phyloP scores from a whole-genome alignment of 2,329 filamentous ascomycete species.

The Penicillium sp. region DNA sequence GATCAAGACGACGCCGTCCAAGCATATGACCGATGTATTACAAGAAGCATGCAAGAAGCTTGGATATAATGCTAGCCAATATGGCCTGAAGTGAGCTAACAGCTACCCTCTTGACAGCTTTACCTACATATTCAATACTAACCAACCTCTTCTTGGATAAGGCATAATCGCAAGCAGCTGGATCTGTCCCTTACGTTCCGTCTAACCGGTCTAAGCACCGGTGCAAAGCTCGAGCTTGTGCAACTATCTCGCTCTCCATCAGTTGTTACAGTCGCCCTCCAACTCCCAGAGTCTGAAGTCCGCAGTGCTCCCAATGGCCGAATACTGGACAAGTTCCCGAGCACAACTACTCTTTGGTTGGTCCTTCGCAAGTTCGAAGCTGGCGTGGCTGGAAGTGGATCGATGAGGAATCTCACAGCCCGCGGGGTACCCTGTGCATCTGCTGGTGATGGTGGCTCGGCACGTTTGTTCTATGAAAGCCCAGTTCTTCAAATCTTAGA shows the following conservation, averaged over 20 bases:
- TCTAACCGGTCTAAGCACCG: conserved; percentile 77
- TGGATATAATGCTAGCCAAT: conserved; percentile 71
- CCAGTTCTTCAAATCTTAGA: conserved; percentile 85
- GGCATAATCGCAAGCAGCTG: conserved; percentile 80
- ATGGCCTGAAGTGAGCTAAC: conserved; percentile 74
- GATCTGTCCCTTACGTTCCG: conserved; percentile 85
- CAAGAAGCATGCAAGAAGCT: conserved; percentile 87
- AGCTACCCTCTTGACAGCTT: conserved; percentile 6
- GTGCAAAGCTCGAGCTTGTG: conserved; percentile 91
- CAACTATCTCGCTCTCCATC: conserved; percentile 83
- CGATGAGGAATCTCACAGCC: conserved; percentile 79
- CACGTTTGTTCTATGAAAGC: conserved; percentile 84
- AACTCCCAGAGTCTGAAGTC: conserved; percentile 75
- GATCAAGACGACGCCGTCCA: conserved; percentile 82
- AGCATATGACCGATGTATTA: conserved; percentile 81
- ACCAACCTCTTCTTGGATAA: conserved; percentile 37
- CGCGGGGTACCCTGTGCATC: conserved; percentile 69
- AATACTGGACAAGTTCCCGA: conserved; percentile 83
- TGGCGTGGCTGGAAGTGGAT: conserved; percentile 64
- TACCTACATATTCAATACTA: neutral
- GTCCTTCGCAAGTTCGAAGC: conserved; percentile 89
- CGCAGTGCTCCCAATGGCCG: conserved; percentile 66
- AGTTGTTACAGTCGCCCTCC: conserved; percentile 85
- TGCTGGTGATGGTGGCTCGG: conserved; percentile 61
- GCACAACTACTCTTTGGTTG: conserved; percentile 86